These are phyloP conservation scores for Pseudogymnoascus sp. DNA, from an alignment of 2,329 filamentous ascomycete species.

Conservation along the genomic window DNA sequence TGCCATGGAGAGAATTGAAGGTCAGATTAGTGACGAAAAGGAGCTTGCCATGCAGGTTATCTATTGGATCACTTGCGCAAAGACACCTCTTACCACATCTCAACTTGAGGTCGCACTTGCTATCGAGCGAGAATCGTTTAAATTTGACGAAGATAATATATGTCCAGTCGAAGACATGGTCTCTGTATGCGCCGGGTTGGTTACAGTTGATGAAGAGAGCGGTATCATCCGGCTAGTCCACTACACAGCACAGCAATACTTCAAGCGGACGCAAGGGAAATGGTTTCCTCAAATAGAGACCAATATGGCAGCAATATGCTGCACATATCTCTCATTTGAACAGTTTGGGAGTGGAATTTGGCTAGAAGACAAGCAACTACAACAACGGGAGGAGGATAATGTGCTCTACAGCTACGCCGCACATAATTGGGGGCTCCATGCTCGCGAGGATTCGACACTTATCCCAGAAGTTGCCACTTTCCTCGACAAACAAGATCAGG, in stretches of 20 bases:
- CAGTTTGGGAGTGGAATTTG: conserved; percentile 19
- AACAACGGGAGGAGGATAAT: conserved; percentile 9
- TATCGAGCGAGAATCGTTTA: conserved; percentile 17
- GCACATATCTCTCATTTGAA: conserved; percentile 26
- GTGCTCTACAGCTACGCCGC: conserved; percentile 18
- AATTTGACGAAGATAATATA: conserved; percentile 21
- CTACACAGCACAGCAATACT: conserved; percentile 35
- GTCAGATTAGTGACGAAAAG: conserved; percentile 21
- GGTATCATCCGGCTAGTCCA: conserved; percentile 20
- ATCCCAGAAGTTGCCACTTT: conserved; percentile 10
- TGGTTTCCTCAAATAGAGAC: conserved; percentile 13
- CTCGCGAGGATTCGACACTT: conserved; percentile 11
- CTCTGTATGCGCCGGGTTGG: conserved; percentile 19
- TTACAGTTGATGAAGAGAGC: conserved; percentile 18
- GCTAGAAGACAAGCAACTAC: conserved; percentile 6
- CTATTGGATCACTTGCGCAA: conserved; percentile 15
- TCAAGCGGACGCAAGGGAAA: conserved; percentile 23
- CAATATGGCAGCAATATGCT: conserved; percentile 17
- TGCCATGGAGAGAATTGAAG: conserved; percentile 29
- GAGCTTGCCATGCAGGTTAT: conserved; percentile 28
- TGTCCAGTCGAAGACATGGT: conserved; percentile 14
- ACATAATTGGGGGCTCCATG: conserved; percentile 16
- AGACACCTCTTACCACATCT: conserved; percentile 20
- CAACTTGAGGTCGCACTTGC: conserved; percentile 32
- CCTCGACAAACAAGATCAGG: conserved; percentile 9